phyloP scores from a whole-genome alignment of 176 grass and related monocot genomes.

The Cenchrus americanus region DNA sequence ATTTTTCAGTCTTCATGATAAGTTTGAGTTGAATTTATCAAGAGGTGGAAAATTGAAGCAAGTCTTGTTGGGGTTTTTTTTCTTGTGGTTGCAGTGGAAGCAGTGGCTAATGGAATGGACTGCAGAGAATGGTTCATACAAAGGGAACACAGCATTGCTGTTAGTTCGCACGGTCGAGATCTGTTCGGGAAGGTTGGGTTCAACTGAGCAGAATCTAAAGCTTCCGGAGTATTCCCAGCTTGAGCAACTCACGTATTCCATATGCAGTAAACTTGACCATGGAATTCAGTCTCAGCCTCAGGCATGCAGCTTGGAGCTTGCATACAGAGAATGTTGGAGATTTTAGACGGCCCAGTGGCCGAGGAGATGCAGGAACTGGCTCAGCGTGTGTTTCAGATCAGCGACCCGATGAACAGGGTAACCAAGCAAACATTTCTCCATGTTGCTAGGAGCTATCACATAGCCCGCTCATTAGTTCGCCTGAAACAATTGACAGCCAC shows the following conservation, averaged over 20 bases:
- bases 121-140: too few relatives aligned
- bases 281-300: neutral
- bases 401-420: neutral
- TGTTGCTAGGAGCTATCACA: constrained; percentile 41
- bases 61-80: too few relatives aligned
- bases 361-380: constrained; percentile 36
- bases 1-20: too few relatives aligned
- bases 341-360: neutral
- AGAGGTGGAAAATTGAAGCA: too few relatives aligned
- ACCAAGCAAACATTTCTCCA: constrained; percentile 37
- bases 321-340: too few relatives aligned
- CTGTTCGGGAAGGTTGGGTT: neutral
- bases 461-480: constrained; percentile 9
- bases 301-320: neutral
- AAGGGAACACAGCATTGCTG: too few relatives aligned
- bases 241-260: constrained; percentile 36
- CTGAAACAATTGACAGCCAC: constrained; percentile 23
- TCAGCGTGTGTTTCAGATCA: neutral
- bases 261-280: constrained; percentile 33
- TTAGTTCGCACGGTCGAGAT: too few relatives aligned
- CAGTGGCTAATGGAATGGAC: too few relatives aligned
- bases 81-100: too few relatives aligned
- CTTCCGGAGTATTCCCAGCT: constrained; percentile 20
- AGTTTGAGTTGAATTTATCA: too few relatives aligned
- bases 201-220: neutral